Evolutionary conservation across 176 grass and related monocot genomes (phyloP).

Genomic region (Chloris gayana): DNA sequence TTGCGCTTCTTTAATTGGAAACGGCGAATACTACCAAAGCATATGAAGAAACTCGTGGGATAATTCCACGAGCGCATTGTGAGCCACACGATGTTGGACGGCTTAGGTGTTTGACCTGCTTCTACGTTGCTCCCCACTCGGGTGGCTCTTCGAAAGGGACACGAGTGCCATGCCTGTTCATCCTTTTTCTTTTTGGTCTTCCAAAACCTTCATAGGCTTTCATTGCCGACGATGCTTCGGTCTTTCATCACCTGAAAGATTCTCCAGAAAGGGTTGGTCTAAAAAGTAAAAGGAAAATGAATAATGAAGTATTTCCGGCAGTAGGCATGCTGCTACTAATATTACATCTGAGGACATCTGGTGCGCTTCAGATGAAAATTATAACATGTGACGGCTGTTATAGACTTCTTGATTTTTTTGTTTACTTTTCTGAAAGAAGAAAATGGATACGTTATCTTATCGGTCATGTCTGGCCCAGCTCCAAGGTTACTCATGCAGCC

Average conservation of each 20-base stretch:
- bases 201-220: background rate
- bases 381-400: too few species aligned
- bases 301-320: too few species aligned
- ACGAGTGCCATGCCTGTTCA: background rate
- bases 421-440: background rate
- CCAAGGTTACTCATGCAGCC: too few species aligned
- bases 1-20: conserved; percentile 20
- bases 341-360: too few species aligned
- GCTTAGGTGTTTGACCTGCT: conserved; percentile 27
- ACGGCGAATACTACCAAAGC: background rate
- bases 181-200: background rate
- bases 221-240: background rate
- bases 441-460: background rate
- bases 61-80: conserved; percentile 28
- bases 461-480: background rate
- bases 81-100: conserved; percentile 34
- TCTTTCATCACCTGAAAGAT: background rate
- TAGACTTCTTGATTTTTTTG: too few species aligned
- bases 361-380: too few species aligned
- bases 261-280: background rate
- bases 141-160: conserved; percentile 32
- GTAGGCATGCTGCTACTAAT: too few species aligned
- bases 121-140: conserved; percentile 36
- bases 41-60: conserved; percentile 14
- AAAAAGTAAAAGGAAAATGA: background rate